Evolutionary conservation across 352 stramenopile genomes (phyloP), one percentile per base, ranked within the genome.

Genomic region (Hyphochytrium catenoides): DNA sequence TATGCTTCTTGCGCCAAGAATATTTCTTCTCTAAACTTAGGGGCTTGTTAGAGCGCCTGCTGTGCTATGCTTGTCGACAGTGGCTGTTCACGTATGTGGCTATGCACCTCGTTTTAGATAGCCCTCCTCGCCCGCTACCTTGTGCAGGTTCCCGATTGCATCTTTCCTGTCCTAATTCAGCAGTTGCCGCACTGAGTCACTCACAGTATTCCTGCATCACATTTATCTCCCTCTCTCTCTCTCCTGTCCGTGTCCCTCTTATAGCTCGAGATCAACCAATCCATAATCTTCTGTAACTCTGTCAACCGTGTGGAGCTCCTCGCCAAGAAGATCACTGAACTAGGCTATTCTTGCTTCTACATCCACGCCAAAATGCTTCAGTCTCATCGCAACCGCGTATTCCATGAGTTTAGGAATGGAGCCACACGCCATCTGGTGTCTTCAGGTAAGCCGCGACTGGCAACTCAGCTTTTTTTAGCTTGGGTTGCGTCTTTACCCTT

Each of bases 351-450:
- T 31, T 99, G 91, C 63, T 98, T 97, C 52, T 99, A 98, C 55
- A 99, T 99, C 57, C 92, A 99, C 57, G 86, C 92, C 38, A 96
- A 97, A 57, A 98, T 98, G 91, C 91, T 96, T 51, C 92, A 99
- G 57, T 74, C 82, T 12, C 91, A 98, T 47, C 77, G 92, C 26
- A 99, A 98, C 56, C 74, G 87, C 41, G 91, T 98, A 22, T 99
- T 98, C 61, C 91, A 99, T 56, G 91, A 98, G 54, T 99, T 99
- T 58, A 74, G 87, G 32, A 96, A 96, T 43, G 89, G 88, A 28
- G 82, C 77, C 2, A 96, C 88, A 26, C 70, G 91, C 26, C 86
- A 97, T 54, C 62, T 98, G 21, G 91, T 98, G 29, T 97, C 78
- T 44, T 95, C 61, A 17, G 56, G 55, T 65, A 44, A 39, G 52